phyloP scores from a whole-genome alignment of 2,329 filamentous ascomycete species.

The Chaetomiaceae sp. region DNA sequence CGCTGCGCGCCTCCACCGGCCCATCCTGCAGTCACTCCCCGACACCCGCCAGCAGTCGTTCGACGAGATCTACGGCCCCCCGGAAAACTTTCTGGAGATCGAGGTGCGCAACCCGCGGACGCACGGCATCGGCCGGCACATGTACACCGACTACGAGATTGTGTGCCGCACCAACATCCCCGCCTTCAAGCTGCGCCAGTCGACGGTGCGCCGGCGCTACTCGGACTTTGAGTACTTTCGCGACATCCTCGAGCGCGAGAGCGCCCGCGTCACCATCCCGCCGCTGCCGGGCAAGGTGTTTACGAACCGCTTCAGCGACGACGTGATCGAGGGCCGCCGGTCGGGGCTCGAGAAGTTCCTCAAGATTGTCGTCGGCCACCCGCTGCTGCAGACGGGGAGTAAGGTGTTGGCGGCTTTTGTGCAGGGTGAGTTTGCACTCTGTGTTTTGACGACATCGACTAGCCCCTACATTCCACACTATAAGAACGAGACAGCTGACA shows the following conservation, averaged over 20 bases:
- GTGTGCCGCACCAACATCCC: constrained; percentile 97
- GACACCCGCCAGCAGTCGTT: constrained; percentile 87
- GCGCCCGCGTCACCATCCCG: constrained; percentile 88
- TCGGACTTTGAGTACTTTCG: constrained; percentile 98
- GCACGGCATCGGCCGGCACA: constrained; percentile 86
- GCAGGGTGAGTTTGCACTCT: constrained; percentile 62
- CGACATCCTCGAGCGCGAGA: constrained; percentile 94
- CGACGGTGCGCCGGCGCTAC: constrained; percentile 85
- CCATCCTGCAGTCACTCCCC: constrained; percentile 61
- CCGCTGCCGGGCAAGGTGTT: constrained; percentile 96
- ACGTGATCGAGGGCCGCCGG: constrained; percentile 91
- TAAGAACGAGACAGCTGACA: not conserved
- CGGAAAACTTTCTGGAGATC: constrained; percentile 98
- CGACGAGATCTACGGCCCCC: constrained; percentile 97
- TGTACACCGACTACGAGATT: constrained; percentile 99
- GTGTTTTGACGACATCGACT: not conserved
- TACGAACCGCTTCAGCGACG: constrained; percentile 95
- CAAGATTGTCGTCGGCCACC: constrained; percentile 96
- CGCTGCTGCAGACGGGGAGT: constrained; percentile 92
- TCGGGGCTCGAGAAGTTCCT: constrained; percentile 92
- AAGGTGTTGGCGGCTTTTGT: constrained; percentile 96
- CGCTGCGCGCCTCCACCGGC: constrained; percentile 41
- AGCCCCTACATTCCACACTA: too few species aligned
- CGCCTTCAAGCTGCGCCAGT: constrained; percentile 91
- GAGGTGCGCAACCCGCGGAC: constrained; percentile 94